Evolutionary conservation across 2,329 filamentous ascomycete genomes (phyloP).

Genomic region (Harringtonia aguacate): DNA sequence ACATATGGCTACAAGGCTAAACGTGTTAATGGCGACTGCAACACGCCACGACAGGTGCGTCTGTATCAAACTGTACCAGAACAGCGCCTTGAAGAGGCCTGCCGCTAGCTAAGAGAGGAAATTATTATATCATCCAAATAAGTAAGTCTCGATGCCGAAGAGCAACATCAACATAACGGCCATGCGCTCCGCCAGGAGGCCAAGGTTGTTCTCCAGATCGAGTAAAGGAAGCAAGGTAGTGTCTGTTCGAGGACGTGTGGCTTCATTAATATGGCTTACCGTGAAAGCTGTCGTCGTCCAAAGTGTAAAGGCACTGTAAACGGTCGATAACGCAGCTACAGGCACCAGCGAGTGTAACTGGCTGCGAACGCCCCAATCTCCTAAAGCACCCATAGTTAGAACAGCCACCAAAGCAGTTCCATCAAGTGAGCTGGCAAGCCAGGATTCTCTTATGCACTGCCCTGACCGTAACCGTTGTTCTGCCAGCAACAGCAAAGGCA

Average conservation of each 20-base stretch:
- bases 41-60: slow-evolving; percentile 1
- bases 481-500: neutral
- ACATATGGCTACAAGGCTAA: neutral
- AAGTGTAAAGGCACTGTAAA: neutral
- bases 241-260: no score
- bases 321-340: neutral
- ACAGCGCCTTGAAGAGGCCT: neutral
- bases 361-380: neutral
- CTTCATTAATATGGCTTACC: no score
- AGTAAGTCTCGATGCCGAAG: neutral
- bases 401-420: neutral
- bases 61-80: neutral
- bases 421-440: neutral
- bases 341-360: neutral
- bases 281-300: no score
- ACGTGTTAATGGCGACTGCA: neutral
- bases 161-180: neutral
- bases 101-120: neutral
- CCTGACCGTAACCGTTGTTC: neutral
- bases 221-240: no score
- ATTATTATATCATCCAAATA: neutral
- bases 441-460: neutral
- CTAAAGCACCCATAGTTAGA: neutral
- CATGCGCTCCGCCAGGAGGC: neutral
- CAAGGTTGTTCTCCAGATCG: neutral